Evolutionary conservation across 345 rosid genomes (phyloP).

Genomic region (Populus pruinosa): DNA sequence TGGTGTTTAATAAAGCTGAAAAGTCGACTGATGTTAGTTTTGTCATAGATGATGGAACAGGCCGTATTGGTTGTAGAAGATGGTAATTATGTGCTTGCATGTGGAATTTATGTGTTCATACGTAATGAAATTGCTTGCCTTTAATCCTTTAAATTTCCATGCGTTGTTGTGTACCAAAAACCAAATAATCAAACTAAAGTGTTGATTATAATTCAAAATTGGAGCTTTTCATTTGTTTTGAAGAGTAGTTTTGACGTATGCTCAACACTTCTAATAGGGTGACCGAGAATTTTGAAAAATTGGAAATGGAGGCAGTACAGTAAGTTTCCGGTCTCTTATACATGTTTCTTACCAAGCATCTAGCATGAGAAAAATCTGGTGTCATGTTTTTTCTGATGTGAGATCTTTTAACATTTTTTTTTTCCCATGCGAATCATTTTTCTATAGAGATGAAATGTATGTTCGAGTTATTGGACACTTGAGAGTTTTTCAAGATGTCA

Average conservation of each 20-base stretch:
- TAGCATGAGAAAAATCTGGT: too few relatives aligned
- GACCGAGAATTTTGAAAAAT: constrained; percentile 58
- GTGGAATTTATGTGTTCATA: neutral
- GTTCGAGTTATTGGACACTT: constrained; percentile 78
- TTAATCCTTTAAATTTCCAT: neutral
- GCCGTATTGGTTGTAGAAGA: constrained; percentile 69
- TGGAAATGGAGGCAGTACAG: constrained; percentile 64
- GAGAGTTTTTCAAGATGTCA: constrained; percentile 62
- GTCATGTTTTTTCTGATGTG: too few relatives aligned
- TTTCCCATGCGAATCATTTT: neutral
- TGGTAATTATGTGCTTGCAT: constrained; percentile 40
- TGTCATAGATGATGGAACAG: constrained; percentile 83
- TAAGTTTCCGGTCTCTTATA: constrained; percentile 27
- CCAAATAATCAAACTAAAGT: neutral
- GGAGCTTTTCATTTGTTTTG: neutral
- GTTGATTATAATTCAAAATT: neutral
- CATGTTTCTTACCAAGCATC: too few relatives aligned
- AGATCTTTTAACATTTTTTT: neutral
- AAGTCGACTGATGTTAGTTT: constrained; percentile 69
- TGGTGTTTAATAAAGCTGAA: constrained; percentile 53
- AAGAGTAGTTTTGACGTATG: neutral
- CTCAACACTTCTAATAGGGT: constrained; percentile 45
- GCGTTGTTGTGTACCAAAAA: too few relatives aligned
- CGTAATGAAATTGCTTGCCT: neutral
- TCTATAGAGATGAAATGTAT: constrained; percentile 62